A percentile compares a stretch with the other conserved stretches of the same genome.
Evolutionary conservation across 768 basidiomycete genomes (phyloP).

Genomic region (Phaffia australis): DNA sequence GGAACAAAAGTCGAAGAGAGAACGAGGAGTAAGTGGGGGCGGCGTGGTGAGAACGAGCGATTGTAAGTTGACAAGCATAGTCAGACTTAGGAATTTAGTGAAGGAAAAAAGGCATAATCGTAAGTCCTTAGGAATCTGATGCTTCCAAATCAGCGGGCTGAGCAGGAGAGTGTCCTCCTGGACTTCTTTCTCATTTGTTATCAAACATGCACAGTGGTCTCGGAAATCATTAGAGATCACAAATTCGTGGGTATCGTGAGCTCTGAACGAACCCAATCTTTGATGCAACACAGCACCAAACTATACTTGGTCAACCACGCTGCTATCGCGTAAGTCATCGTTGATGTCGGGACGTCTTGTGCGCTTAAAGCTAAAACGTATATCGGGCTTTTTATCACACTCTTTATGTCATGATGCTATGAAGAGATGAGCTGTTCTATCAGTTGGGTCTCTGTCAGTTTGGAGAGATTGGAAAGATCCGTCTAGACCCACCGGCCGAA

Average conservation of each 20-base stretch:
- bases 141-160: background rate
- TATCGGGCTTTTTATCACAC: background rate
- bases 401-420: background rate
- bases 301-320: conserved; percentile 82
- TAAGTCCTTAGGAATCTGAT: conserved; percentile 38
- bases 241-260: conserved; percentile 90
- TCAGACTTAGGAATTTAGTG: conserved; percentile 51
- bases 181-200: background rate
- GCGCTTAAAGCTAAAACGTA: too few relatives aligned
- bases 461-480: conserved; percentile 62
- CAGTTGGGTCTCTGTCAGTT: conserved; percentile 88
- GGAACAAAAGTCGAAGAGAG: background rate
- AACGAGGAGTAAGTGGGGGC: conserved; percentile 26
- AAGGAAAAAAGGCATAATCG: conserved; percentile 57
- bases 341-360: background rate
- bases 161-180: background rate
- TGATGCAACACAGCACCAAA: conserved; percentile 78
- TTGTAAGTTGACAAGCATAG: conserved; percentile 66
- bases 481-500: conserved; percentile 70
- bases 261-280: conserved; percentile 55
- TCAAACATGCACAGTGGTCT: conserved; percentile 48
- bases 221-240: conserved; percentile 73
- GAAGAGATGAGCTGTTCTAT: conserved; percentile 86
- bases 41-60: conserved; percentile 54
- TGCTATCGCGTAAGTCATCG: conserved; percentile 57